These are phyloP conservation scores for Diaporthe capsici DNA, from an alignment of 2,329 filamentous ascomycete genomes.

Conservation along the genomic window DNA sequence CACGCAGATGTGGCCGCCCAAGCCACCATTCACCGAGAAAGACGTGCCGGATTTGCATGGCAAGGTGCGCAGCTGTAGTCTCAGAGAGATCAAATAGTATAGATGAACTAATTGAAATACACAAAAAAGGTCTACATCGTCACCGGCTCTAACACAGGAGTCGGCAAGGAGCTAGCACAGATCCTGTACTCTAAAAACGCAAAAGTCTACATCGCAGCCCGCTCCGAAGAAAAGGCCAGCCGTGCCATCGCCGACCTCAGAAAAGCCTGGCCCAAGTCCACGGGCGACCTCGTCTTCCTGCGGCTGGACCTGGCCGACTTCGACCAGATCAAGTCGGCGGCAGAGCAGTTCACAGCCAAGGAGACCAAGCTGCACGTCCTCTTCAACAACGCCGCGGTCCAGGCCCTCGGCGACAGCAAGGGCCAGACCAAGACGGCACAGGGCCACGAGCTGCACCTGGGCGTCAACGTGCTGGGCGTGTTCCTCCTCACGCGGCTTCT, in stretches of 20 bases:
- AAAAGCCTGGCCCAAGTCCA: background rate
- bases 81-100: background rate
- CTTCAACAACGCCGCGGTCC: conserved; percentile 46
- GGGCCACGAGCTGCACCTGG: conserved; percentile 46
- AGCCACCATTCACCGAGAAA: conserved; percentile 21
- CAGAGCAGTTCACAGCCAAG: conserved; percentile 37
- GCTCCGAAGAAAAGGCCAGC: conserved; percentile 47
- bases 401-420: conserved; percentile 43
- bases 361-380: conserved; percentile 43
- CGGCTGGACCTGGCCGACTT: conserved; percentile 44
- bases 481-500: conserved; percentile 44
- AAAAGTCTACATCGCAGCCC: conserved; percentile 61
- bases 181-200: conserved; percentile 36
- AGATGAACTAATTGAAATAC: background rate
- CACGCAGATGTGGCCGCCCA: conserved; percentile 23
- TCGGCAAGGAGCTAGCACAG: conserved; percentile 34
- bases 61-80: conserved; percentile 4
- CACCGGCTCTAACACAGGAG: conserved; percentile 37
- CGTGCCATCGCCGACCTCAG: conserved; percentile 43
- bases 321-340: conserved; percentile 39
- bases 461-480: conserved; percentile 43
- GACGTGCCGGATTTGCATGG: conserved; percentile 11
- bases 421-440: conserved; percentile 29
- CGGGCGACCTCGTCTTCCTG: conserved; percentile 43
- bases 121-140: conserved; percentile 30